Evolutionary conservation across 208 protist species (phyloP), one percentile per base, ranked within the genome.

Genomic region (Naegleria lovaniensis): DNA sequence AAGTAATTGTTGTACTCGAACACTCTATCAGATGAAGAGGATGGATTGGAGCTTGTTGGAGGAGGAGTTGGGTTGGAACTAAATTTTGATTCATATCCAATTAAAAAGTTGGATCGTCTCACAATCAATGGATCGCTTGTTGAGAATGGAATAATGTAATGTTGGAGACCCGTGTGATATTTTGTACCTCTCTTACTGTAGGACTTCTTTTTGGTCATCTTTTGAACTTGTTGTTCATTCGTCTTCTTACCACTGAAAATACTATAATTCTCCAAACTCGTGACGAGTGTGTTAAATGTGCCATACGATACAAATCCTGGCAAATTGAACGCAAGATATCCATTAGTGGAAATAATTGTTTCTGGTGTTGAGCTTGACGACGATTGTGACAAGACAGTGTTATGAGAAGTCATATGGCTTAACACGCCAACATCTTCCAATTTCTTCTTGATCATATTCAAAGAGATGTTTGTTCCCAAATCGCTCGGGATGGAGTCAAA

Each of bases 401-500:
- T 48, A 48, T 48, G 43, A 48, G 43, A n/a, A n/a, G n/a, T n/a
- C n/a, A n/a, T 48, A 7, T 48, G 43, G 43, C 43, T 15, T 19
- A 29, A 67, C 11, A 67, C 22, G 11, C 33, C 75, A 5, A 19
- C 9, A 38, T 83, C 75, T 83, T 39, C 75, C 22, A 40, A 83
- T 83, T 83, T 83, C 9, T 76, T 25, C 11, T 76, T 76, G 15
- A 76, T 13, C 6, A 43, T 48, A 3, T 76, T 29, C 43, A 67
- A 67, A 0, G 41, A 90, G 51, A 96, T 88, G 90, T 95, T 96
- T 92, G 96, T 96, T 79, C 95, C 95, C n/a, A 98, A 40, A 92
- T 98, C 96, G 11, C 93, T 92, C 13, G 96, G 96, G 25, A 97
- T 94, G 59, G 93, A 95, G 92, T 97, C 97, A 92, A 97, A 98